Evolutionary conservation across 2,329 filamentous ascomycete genomes (phyloP).

Genomic region (Aspergillus intermedius): DNA sequence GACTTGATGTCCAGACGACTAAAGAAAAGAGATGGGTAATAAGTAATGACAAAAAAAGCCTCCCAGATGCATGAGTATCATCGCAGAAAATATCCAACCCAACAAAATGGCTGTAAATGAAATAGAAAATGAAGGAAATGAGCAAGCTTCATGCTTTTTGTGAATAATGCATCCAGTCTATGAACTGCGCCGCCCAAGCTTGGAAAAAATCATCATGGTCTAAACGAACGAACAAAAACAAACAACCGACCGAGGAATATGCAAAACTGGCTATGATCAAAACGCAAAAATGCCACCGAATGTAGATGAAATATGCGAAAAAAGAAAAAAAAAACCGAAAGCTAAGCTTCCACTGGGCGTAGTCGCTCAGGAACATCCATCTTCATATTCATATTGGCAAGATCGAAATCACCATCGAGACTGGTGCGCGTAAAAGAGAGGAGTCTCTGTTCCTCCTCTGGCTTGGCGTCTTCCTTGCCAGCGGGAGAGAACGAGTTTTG

Average conservation of each 20-base stretch:
- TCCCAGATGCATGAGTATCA: constrained; percentile 33
- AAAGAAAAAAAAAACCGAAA: constrained; percentile 8
- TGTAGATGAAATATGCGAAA: constrained; percentile 6
- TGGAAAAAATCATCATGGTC: constrained; percentile 15
- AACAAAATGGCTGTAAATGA: constrained; percentile 1
- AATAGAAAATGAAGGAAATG: constrained; percentile 11
- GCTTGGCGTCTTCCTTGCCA: constrained; percentile 16
- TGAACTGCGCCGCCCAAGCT: constrained; percentile 27
- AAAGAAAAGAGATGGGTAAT: not conserved
- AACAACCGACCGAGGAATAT: constrained; percentile 5
- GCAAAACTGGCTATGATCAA: constrained; percentile 1
- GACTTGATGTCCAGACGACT: no score
- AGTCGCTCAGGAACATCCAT: not conserved
- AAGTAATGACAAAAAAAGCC: constrained; percentile 16
- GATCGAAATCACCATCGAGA: constrained; percentile 26
- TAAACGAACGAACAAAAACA: constrained; percentile 12
- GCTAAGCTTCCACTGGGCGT: not conserved
- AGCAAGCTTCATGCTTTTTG: constrained; percentile 22
- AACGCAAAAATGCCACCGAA: not conserved
- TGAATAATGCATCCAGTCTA: constrained; percentile 32
- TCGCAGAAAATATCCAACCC: constrained; percentile 10
- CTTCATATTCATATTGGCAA: constrained; percentile 19
- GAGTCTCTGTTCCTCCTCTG: constrained; percentile 30
- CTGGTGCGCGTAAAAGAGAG: constrained; percentile 31
- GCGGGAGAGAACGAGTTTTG: constrained; percentile 14